Evolutionary conservation across 345 rosid species (phyloP), one percentile per base, ranked within the genome.

Genomic region (Citrus reticulata): DNA sequence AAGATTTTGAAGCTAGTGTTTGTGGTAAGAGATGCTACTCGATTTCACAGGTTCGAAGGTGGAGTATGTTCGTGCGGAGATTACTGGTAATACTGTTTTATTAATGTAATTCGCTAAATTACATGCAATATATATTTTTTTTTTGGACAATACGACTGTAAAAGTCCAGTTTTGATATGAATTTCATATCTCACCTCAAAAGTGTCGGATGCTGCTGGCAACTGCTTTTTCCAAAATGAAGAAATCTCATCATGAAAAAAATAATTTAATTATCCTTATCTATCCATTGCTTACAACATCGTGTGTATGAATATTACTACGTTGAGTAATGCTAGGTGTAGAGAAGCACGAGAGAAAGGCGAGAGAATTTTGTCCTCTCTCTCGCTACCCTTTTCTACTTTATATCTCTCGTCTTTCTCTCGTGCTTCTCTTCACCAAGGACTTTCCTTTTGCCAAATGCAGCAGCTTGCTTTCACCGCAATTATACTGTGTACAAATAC

Each of bases 21-120:
- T 76, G 73, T 95, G 40, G 95, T 92, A 63, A 88, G 98, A 87
- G 98, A 95, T 82, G 94, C 95, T 62, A 91, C 83, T 49, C 86
- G 97, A 77, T 95, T 95, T 86, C 98, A 93, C 78, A 90, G 78
- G 80, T 93, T 95, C 79, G 86, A 85, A 80, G 85, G 84, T 82
- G 98, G 97, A 4, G 19, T 20, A 9, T 90, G 96, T 78, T 90
- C 97, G 3, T 93, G 96, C 77, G 67, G 87, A 79, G 95, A 90
- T 77, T 90, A 87, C 68, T 93, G 95, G 94, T 95, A 79, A 84
- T 65, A 4, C 27, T 49, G 71, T 64, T 75, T 64, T 14, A 19
- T 19, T 22, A n/a, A 7, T 9, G 20, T 27, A 30, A 14, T 14
- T 54, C 17, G 58, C 58, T 54, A 19, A 54, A 54, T 54, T 54